phyloP scores from a whole-genome alignment of 2,329 filamentous ascomycete genomes.

The Colletotrichum theobromicola region DNA sequence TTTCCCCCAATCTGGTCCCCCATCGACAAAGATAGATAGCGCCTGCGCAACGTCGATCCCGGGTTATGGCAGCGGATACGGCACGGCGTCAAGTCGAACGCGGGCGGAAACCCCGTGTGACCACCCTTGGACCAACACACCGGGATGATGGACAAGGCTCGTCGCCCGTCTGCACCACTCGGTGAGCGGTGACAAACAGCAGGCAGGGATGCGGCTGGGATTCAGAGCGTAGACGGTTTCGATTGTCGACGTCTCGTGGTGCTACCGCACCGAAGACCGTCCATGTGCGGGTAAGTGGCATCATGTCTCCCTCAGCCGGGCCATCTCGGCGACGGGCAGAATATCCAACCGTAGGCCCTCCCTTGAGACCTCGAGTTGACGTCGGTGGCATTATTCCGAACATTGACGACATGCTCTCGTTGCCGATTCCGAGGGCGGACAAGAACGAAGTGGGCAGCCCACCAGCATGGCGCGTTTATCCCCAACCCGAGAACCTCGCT shows the following conservation, averaged over 20 bases:
- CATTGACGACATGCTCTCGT: neutral
- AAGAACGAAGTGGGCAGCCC: neutral
- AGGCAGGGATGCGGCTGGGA: neutral
- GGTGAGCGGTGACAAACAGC: neutral
- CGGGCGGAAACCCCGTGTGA: neutral
- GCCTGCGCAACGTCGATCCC: conserved; percentile 1
- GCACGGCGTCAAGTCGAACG: neutral
- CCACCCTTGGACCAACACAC: conserved; percentile 6
- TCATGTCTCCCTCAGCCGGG: neutral
- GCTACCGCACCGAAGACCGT: neutral
- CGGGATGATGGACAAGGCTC: neutral
- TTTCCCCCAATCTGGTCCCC: neutral
- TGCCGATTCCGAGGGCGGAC: neutral
- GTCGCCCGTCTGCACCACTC: neutral
- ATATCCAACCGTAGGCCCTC: neutral
- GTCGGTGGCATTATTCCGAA: neutral
- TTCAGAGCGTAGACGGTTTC: neutral
- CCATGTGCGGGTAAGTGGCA: neutral
- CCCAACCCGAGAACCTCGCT: neutral
- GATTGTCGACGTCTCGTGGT: neutral
- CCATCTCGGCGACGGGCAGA: neutral
- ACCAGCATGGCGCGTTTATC: neutral
- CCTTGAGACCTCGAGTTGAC: neutral
- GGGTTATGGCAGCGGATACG: conserved; percentile 1
- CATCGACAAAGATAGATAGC: neutral